Evolutionary conservation across 1,284 basidiomycete species (phyloP).

Genomic region (Lignosus rhinocerotis): DNA sequence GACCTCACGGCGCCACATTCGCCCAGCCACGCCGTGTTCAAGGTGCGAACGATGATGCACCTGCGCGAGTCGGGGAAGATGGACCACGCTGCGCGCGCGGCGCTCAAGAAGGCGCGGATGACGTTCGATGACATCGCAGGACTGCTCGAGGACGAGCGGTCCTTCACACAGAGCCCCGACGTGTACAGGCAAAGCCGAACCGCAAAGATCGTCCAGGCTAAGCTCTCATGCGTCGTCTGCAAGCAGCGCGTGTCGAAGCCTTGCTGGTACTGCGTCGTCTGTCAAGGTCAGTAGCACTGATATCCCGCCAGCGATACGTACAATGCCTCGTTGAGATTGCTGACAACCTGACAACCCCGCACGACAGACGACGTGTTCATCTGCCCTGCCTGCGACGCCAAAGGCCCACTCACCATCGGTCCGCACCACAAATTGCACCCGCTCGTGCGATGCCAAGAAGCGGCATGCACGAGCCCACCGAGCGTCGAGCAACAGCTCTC

Average conservation of each 20-base stretch:
- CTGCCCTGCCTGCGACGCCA: conserved; percentile 17
- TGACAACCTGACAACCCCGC: background rate
- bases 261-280: conserved; percentile 32
- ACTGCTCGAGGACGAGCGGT: background rate
- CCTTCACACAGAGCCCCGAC: background rate
- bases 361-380: conserved; percentile 15
- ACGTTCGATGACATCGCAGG: conserved; percentile 4
- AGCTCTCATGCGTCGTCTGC: conserved; percentile 11
- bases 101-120: conserved; percentile 4
- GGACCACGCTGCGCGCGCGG: conserved; percentile 1
- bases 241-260: conserved; percentile 17
- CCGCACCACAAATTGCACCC: conserved; percentile 17
- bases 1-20: conserved; percentile 4
- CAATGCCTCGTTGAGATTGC: background rate
- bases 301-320: background rate
- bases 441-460: conserved; percentile 24
- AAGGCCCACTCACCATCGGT: conserved; percentile 1
- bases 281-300: conserved; percentile 13
- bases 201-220: background rate
- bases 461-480: background rate
- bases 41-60: conserved; percentile 12
- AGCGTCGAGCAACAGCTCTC: background rate
- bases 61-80: conserved; percentile 7
- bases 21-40: conserved; percentile 7
- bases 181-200: background rate